Evolutionary conservation across 2,329 filamentous ascomycete species (phyloP), one percentile per base, ranked within the genome.

Genomic region (Zarea fungicola): DNA sequence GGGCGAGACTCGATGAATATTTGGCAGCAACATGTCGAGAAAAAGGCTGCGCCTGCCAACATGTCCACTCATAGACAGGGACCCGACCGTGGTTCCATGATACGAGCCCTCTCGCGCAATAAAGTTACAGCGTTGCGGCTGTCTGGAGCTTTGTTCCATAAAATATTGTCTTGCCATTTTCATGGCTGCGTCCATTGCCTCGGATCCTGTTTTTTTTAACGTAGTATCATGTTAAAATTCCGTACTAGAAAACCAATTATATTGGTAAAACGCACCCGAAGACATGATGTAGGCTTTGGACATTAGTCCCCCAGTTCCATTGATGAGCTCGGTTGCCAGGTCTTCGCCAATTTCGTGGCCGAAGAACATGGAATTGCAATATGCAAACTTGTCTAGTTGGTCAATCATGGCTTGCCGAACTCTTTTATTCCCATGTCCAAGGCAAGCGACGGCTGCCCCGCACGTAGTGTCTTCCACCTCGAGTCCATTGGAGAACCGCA

Each of bases 61-160:
- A 62, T 89, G 83, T 5, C 83, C 83, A 22, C 84, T 77, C 40
- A 84, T 70, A 0, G 78, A 76, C 25, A 89, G 69, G 1, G 84
- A 72, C 1, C 84, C 85, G 0, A 89, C 65, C 0, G 85, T 90
- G 4, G 75, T 82, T 8, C 86, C 87, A 54, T 91, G 87, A 56
- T 87, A 91, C 5, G 83, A 87, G 35, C 81, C 74, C 29, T 76
- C 65, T 13, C 86, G 76, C 4, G 83, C 75, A 56, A 91, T 87
- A 63, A 89, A 88, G 10, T 75, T 71, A 1, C 66, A 73, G n/a
- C 85, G 74, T 32, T 73, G 63, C 2, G 75, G 71, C 55, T 87
- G 74, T 1, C 78, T 66, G 0, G 67, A 64, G 2, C 60, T 53
- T 2, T 58, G 50, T 45, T 75, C 72, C 9, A 67, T 54, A 42